Base-by-base conservation (phyloP, 169 alveolate species). In the Perkinsus chesapeaki region DNA sequence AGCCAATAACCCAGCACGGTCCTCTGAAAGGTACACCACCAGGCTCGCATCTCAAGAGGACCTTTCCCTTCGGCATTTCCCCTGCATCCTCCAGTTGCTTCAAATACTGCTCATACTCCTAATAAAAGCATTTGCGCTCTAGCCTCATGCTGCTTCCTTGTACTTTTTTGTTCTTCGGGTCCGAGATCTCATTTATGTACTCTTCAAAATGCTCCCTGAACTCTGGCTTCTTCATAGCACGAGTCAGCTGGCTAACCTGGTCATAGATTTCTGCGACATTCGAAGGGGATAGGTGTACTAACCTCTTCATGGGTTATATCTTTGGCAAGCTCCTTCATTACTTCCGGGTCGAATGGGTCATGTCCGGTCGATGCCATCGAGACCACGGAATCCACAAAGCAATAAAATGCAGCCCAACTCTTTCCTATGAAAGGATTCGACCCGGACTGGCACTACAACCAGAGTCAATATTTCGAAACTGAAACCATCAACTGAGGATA, bases 131-230 rank as follows among this genome's bases (percentile, higher is more conserved):
- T 34, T 9, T 60, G 82, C 31, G 31, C 82, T 0, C 37, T 34
- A 23, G 23, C 3, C 37, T 34, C 37, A 7, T 60, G 31, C 27
- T 34, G 27, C 82, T 60, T 27, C 82, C 27, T 3, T 0, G 3
- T 12, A 60, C 82, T 34, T 47, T 94, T 39, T 92, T 92, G 73
- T 95, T 93, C 31, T 96, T 96, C 12, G 97, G 97, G 93, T 96
- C 97, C 37, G 97, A 96, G 39, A 96, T 95, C 73, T 96, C 97
- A 5, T 96, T 94, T 27, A 96, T 93, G 92, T 96, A 96, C n/a
- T 96, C 97, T 39, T 91, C 90, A 91, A 96, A 91, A 92, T 95
- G 92, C 23, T 47, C 93, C 47, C 47, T 39, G 94, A 96, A 96
- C 90, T 96, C 96, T 3, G 93, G 94, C 34, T 94, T 39, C 92